Percentiles rank a stretch among this genome's conserved stretches.
These are phyloP conservation scores for Mycena floridula DNA, from an alignment of 768 basidiomycete genomes.

Conservation along the genomic window DNA sequence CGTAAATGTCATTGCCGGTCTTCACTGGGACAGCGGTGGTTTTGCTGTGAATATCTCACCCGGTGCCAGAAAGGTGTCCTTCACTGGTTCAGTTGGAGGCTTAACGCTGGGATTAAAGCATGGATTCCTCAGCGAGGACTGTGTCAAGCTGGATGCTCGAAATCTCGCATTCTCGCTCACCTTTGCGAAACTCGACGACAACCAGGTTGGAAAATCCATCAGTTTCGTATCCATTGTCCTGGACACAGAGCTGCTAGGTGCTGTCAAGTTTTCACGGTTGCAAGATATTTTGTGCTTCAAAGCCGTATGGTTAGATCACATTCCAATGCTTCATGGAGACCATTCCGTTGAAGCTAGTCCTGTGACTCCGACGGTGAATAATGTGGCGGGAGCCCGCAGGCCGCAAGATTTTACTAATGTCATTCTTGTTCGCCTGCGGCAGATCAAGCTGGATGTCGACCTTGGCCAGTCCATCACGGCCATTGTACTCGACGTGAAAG, in stretches of 20 bases:
- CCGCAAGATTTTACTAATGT: slow-evolving; percentile 50
- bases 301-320: slow-evolving; percentile 88
- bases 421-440: slow-evolving; percentile 65
- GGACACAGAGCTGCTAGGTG: slow-evolving; percentile 82
- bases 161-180: slow-evolving; percentile 77
- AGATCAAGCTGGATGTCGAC: slow-evolving; percentile 70
- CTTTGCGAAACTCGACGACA: slow-evolving; percentile 45
- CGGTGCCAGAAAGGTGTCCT: slow-evolving; percentile 60
- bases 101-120: slow-evolving; percentile 79
- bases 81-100: slow-evolving; percentile 78
- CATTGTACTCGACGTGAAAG: slow-evolving; percentile 56
- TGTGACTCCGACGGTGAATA: slow-evolving; percentile 13
- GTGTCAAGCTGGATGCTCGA: slow-evolving; percentile 71
- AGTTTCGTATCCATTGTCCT: slow-evolving; percentile 67
- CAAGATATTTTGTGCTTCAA: slow-evolving; percentile 95
- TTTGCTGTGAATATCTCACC: slow-evolving; percentile 78
- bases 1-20: slow-evolving; percentile 83
- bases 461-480: slow-evolving; percentile 82
- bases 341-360: slow-evolving; percentile 21
- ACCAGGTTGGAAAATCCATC: slow-evolving; percentile 25
- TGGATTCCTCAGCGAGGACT: slow-evolving; percentile 79
- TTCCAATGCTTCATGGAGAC: slow-evolving; percentile 62
- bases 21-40: slow-evolving; percentile 94
- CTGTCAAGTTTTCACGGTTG: slow-evolving; percentile 75
- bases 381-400: slow-evolving; percentile 14